These are phyloP conservation scores for Novymonas esmeraldas DNA, from an alignment of 208 protist genomes.

Conservation along the genomic window DNA sequence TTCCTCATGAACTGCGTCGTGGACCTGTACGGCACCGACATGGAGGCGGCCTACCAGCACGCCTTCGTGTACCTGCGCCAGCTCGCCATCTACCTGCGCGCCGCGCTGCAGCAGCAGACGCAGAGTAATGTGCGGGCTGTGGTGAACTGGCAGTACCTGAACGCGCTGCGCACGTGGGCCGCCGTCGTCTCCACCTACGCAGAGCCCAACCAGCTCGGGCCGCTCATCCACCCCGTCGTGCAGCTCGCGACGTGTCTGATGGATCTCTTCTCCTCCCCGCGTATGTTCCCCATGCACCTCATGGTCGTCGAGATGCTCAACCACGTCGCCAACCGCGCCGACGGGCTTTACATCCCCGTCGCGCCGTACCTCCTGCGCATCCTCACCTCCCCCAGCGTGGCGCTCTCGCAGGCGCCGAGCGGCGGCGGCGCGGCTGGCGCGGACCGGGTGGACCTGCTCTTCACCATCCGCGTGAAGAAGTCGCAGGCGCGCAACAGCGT, in stretches of 20 bases:
- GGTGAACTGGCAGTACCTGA: conserved; percentile 98
- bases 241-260: conserved; percentile 90
- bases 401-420: conserved; percentile 47
- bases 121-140: conserved; percentile 93
- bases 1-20: conserved; percentile 96
- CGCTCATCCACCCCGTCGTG: conserved; percentile 93
- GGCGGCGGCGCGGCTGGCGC: conserved; percentile 33
- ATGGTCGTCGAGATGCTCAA: conserved; percentile 93
- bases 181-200: conserved; percentile 88
- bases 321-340: conserved; percentile 81
- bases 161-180: conserved; percentile 94
- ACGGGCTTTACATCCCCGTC: conserved; percentile 94
- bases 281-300: conserved; percentile 96
- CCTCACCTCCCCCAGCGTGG: conserved; percentile 84
- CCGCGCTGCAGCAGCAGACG: conserved; percentile 91
- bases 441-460: conserved; percentile 77
- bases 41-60: conserved; percentile 93
- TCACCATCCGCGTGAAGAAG: conserved; percentile 93
- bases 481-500: conserved; percentile 67
- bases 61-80: conserved; percentile 98
- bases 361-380: conserved; percentile 93
- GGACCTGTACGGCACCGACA: conserved; percentile 95
- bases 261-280: conserved; percentile 92
- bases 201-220: conserved; percentile 82
- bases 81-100: conserved; percentile 96